Percentiles rank a stretch among this genome's conserved stretches.
Conservation (phyloP, 2,329 filamentous ascomycete genomes). For the Pestalotiopsis sp. region DNA sequence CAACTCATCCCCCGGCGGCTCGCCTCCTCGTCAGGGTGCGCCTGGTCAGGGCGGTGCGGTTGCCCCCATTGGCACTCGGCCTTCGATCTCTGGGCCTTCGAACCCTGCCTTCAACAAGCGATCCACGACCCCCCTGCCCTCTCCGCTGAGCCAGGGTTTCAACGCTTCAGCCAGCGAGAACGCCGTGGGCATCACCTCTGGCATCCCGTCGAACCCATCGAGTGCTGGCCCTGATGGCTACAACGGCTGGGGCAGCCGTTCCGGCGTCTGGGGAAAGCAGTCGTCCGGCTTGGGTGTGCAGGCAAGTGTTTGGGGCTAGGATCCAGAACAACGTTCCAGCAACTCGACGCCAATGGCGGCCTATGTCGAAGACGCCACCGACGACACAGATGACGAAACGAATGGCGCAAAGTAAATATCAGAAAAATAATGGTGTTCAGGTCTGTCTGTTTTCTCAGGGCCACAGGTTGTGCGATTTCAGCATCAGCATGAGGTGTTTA, state of each 20-base stretch:
- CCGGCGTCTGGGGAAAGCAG: slow-evolving; percentile 83
- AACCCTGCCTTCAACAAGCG: slow-evolving; percentile 74
- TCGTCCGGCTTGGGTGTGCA: slow-evolving; percentile 81
- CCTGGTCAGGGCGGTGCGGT: slow-evolving; percentile 65
- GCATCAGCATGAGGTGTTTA: slow-evolving; percentile 39
- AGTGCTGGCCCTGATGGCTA: slow-evolving; percentile 46
- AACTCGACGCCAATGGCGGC: slow-evolving; percentile 8
- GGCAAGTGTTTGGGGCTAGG: slow-evolving; percentile 90
- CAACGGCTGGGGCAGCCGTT: slow-evolving; percentile 77
- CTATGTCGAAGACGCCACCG: slow-evolving; percentile 6
- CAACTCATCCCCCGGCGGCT: slow-evolving; percentile 80
- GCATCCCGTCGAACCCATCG: slow-evolving; percentile 58
- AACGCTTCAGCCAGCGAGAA: slow-evolving; percentile 53
- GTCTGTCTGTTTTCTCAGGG: slow-evolving; percentile 29
- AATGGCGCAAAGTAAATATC: slow-evolving; percentile 15
- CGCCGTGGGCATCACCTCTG: slow-evolving; percentile 44
- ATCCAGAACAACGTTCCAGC: slow-evolving; percentile 12
- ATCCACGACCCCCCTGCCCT: slow-evolving; percentile 87
- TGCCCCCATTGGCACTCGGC: slow-evolving; percentile 91
- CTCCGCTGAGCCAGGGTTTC: slow-evolving; percentile 79
- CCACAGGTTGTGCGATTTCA: slow-evolving; percentile 31
- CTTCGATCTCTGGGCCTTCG: slow-evolving; percentile 58
- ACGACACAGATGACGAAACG: slow-evolving; percentile 8
- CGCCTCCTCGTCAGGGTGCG: slow-evolving; percentile 70
- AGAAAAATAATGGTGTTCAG: slow-evolving; percentile 34